phyloP scores from a whole-genome alignment of 495 filamentous ascomycete species.

The Aspergillus nidulans region DNA sequence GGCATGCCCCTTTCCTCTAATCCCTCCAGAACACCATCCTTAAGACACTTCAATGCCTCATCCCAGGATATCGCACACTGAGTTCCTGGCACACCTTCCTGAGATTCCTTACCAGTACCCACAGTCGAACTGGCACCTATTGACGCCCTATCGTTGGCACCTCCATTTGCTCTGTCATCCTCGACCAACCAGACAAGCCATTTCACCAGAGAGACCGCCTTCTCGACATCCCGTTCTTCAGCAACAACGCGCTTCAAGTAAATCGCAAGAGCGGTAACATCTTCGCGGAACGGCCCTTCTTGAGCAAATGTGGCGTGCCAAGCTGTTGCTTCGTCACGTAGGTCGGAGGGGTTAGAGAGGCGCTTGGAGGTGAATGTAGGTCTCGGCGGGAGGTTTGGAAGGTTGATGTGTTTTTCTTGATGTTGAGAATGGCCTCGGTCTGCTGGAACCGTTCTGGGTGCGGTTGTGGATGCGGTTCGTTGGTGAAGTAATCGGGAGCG shows the following conservation, averaged over 20 bases:
- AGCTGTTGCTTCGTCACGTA: constrained; percentile 55
- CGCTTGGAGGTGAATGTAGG: constrained; percentile 64
- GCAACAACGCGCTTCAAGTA: constrained; percentile 66
- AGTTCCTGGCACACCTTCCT: background rate
- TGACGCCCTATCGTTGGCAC: background rate
- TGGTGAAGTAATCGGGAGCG: constrained; percentile 50
- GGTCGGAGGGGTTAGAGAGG: constrained; percentile 50
- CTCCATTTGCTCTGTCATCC: constrained; percentile 30
- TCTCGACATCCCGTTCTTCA: constrained; percentile 72
- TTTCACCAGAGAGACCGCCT: constrained; percentile 59
- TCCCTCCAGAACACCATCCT: constrained; percentile 55
- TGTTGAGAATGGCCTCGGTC: constrained; percentile 10
- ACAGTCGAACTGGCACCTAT: background rate
- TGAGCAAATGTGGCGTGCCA: constrained; percentile 65
- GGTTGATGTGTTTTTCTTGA: constrained; percentile 37
- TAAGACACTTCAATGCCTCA: constrained; percentile 50
- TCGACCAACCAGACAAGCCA: constrained; percentile 73
- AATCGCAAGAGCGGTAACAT: constrained; percentile 64
- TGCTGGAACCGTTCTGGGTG: background rate
- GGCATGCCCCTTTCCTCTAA: constrained; percentile 61
- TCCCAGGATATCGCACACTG: constrained; percentile 35
- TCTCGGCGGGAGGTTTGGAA: constrained; percentile 48
- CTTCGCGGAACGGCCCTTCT: constrained; percentile 70
- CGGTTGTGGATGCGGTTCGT: constrained; percentile 7
- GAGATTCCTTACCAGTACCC: background rate